Evolutionary conservation across 169 alveolate species (phyloP).

Genomic region (Plasmodium malariae): DNA sequence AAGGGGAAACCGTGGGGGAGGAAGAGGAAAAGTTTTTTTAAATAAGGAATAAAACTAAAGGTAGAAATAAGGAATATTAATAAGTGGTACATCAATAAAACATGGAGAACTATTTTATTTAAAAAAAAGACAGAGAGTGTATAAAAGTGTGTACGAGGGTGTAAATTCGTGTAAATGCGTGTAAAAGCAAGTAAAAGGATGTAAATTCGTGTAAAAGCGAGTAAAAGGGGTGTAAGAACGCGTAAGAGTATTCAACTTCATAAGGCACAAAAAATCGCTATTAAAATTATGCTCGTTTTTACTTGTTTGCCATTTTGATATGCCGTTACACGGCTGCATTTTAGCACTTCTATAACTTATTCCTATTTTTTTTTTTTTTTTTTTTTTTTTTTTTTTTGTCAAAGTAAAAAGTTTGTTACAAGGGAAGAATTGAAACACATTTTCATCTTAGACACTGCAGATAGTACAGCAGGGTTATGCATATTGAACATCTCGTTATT

Average conservation of each 20-base stretch:
- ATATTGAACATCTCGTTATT: constrained; percentile 41
- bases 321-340: neutral
- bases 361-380: neutral
- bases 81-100: neutral
- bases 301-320: too few relatives aligned
- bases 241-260: too few relatives aligned
- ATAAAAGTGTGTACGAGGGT: too few relatives aligned
- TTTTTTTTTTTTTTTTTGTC: neutral
- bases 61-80: neutral
- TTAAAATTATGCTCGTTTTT: neutral
- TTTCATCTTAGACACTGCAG: constrained; percentile 29
- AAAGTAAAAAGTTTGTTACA: constrained; percentile 30
- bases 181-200: too few relatives aligned
- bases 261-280: too few relatives aligned
- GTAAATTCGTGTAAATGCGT: too few relatives aligned
- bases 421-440: constrained; percentile 46
- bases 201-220: too few relatives aligned
- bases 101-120: neutral
- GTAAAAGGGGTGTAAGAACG: too few relatives aligned
- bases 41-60: neutral
- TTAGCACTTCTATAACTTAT: neutral
- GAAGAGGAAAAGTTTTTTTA: neutral
- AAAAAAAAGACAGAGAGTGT: too few relatives aligned
- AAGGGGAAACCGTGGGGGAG: neutral
- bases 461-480: constrained; percentile 53